Evolutionary conservation across 1,284 basidiomycete genomes (phyloP).

Genomic region (Sanghuangporus baumii): DNA sequence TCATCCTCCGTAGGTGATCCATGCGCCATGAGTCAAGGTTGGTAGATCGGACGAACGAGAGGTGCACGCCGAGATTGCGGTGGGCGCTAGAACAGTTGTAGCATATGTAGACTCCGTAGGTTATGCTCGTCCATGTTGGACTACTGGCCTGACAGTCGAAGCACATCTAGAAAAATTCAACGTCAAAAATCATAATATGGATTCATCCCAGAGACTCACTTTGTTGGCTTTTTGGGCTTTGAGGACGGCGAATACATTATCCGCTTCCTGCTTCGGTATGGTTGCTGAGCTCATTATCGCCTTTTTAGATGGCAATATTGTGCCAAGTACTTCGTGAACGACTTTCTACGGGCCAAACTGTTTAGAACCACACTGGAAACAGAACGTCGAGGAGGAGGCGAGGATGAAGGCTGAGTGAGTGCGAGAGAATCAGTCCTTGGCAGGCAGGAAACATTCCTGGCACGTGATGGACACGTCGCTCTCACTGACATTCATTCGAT

Average conservation of each 20-base stretch:
- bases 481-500: too few relatives aligned
- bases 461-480: not conserved
- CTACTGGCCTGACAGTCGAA: slow-evolving; percentile 97
- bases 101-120: slow-evolving; percentile 97
- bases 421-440: too few relatives aligned
- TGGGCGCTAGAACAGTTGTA: slow-evolving; percentile 95
- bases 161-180: slow-evolving; percentile 66
- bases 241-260: slow-evolving; percentile 71
- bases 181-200: not conserved
- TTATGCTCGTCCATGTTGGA: slow-evolving; percentile 97
- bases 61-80: slow-evolving; percentile 97
- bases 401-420: too few relatives aligned
- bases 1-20: slow-evolving; percentile 90
- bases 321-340: not conserved
- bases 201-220: slow-evolving; percentile 55
- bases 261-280: slow-evolving; percentile 74
- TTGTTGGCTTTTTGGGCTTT: slow-evolving; percentile 87
- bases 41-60: slow-evolving; percentile 96
- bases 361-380: not conserved
- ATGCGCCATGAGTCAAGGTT: slow-evolving; percentile 96
- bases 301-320: not conserved
- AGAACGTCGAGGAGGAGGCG: not conserved
- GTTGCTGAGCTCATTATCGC: slow-evolving; percentile 38
- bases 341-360: not conserved
- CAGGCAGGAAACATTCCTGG: too few relatives aligned